Conservation (phyloP, 805 yeast genomes). For the Saccharomyces kudriavzevii region DNA sequence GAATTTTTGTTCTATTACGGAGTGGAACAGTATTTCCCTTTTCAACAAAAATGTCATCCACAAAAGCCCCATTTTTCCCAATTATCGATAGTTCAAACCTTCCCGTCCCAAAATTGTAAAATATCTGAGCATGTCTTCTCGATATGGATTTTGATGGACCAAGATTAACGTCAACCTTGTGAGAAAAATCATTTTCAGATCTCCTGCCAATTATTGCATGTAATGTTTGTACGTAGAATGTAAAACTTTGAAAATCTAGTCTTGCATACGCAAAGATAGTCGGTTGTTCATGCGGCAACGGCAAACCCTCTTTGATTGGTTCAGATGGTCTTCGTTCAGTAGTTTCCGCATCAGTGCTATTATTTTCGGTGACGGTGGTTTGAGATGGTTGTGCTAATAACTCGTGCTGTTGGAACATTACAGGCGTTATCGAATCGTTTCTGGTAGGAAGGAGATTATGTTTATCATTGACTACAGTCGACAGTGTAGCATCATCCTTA, state of each 20-base stretch:
- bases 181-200: slow-evolving; percentile 59
- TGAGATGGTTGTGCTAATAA: slow-evolving; percentile 1
- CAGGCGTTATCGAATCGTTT: slow-evolving; percentile 25
- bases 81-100: slow-evolving; percentile 83
- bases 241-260: slow-evolving; percentile 83
- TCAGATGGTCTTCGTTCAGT: not conserved
- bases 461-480: slow-evolving; percentile 19
- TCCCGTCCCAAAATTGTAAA: slow-evolving; percentile 93
- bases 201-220: slow-evolving; percentile 91
- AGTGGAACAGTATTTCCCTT: slow-evolving; percentile 87
- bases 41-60: slow-evolving; percentile 82
- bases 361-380: not conserved
- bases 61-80: slow-evolving; percentile 96
- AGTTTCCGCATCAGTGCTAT: not conserved
- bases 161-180: slow-evolving; percentile 83
- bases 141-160: slow-evolving; percentile 91
- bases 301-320: not conserved
- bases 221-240: slow-evolving; percentile 92
- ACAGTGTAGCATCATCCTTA: slow-evolving; percentile 17
- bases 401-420: slow-evolving; percentile 21
- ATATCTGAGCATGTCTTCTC: slow-evolving; percentile 88
- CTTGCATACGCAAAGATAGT: slow-evolving; percentile 51
- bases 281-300: slow-evolving; percentile 27
- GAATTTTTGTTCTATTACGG: slow-evolving; percentile 72
- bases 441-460: slow-evolving; percentile 13